Percentiles rank a stretch among this genome's conserved stretches.
Evolutionary conservation across 129 eudicot species (phyloP).

Genomic region (Helianthus tuberosus): DNA sequence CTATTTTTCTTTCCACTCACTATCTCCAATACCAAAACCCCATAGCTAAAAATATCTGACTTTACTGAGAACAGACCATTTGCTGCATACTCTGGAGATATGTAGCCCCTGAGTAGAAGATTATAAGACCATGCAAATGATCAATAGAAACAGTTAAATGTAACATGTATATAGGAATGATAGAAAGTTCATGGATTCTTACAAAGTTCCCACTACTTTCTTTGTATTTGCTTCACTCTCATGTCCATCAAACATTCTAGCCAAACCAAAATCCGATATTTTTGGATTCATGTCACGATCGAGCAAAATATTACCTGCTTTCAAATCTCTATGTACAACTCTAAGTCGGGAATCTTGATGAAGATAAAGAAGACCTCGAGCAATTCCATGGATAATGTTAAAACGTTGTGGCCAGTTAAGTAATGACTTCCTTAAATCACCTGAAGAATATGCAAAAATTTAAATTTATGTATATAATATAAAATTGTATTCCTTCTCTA

Average conservation of each 20-base stretch:
- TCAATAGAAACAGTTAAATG: not conserved
- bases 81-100: not conserved
- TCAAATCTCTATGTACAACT: no score
- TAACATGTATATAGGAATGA: not conserved
- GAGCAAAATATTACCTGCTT: no score
- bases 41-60: slow-evolving; percentile 41
- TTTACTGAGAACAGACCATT: slow-evolving; percentile 23
- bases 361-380: no score
- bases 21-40: slow-evolving; percentile 39
- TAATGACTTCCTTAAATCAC: slow-evolving; percentile 10
- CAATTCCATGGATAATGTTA: no score
- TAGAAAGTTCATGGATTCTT: not conserved
- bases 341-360: no score
- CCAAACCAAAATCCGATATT: slow-evolving; percentile 54
- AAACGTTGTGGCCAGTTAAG: slow-evolving; percentile 33
- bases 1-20: slow-evolving; percentile 37
- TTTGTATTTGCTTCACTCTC: not conserved
- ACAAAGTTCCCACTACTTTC: slow-evolving; percentile 50
- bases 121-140: not conserved
- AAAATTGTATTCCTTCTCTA: not conserved
- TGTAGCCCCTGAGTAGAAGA: not conserved
- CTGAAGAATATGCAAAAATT: slow-evolving; percentile 18
- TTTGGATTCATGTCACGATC: slow-evolving; percentile 44
- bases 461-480: not conserved
- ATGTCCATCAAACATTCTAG: slow-evolving; percentile 24